Evolutionary conservation across 305 asterid species (phyloP), one percentile per base, ranked within the genome.

Genomic region (Lippia alba): DNA sequence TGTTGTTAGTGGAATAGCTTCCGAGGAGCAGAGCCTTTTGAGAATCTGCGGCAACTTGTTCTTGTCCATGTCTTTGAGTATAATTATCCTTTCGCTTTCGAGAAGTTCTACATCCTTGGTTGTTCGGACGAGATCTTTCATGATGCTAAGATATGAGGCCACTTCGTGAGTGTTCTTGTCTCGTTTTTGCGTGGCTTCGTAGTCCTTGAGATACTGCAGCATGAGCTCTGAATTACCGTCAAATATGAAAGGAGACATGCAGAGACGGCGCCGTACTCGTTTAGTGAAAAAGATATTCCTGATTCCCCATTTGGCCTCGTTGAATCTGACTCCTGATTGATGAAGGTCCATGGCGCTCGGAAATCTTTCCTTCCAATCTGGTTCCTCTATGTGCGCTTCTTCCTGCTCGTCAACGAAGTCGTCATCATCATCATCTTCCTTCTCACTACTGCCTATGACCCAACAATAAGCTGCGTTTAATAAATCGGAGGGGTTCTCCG

Each of bases 71-170:
- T 2, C 18, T n/a, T 34, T 9, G 3, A 36, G 69, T 2, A 8
- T 1, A 15, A 70, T 39, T 7, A 70, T 61, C 8, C 75, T 56
- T 3, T 11, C 20, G 3, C 3, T 0, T 2, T 17, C 54, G 0
- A 61, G 69, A 6, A 70, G 12, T 5, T 61, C n/a, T 30, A 51
- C 57, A 1, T 61, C 69, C 2, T 4, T 51, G 5, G 48, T 34
- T 1, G 69, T 49, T 4, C 3, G 75, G 12, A 48, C 19, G 2
- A 71, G 17, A 1, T 71, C 75, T 16, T 30, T 61, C 19, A 71
- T 39, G 32, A 71, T 50, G 9, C 69, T 45, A 0, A 71, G 2
- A 15, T 71, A 61, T 0, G 63, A 16, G 9, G 46, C 16, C 5
- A 71, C 56, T 9, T 50, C 63, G 0, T 46, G 55, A 9, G n/a